These are phyloP conservation scores for Ogataea trehaloabstinens DNA, from an alignment of 805 yeast species.

Conservation along the genomic window DNA sequence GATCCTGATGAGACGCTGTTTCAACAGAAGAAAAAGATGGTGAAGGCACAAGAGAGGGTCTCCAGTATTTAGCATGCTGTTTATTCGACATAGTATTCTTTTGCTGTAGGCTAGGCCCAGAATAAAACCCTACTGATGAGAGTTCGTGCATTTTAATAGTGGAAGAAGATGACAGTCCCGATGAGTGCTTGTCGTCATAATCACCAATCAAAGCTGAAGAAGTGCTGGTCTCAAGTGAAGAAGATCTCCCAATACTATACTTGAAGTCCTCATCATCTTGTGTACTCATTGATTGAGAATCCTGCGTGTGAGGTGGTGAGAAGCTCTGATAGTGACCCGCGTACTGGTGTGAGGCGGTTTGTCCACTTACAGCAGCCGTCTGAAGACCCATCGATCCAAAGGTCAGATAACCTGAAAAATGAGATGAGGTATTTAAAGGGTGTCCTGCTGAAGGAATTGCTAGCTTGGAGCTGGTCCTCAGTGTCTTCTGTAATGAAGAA, in stretches of 20 bases:
- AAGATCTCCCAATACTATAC: conserved; percentile 28
- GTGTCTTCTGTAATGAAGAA: too few relatives aligned
- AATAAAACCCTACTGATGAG: conserved; percentile 20
- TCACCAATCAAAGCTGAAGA: conserved; percentile 22
- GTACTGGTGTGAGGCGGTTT: neutral
- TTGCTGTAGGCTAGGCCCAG: conserved; percentile 30
- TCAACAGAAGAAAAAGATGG: conserved; percentile 30
- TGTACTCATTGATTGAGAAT: conserved; percentile 32
- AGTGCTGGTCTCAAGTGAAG: conserved; percentile 38
- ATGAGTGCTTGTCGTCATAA: conserved; percentile 1
- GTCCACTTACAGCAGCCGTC: neutral
- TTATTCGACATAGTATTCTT: conserved; percentile 19
- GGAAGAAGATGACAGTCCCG: conserved; percentile 2
- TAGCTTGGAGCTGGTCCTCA: too few relatives aligned
- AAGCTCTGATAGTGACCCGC: conserved; percentile 5
- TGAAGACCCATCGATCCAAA: neutral
- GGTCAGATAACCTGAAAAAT: neutral
- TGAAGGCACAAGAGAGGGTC: conserved; percentile 32
- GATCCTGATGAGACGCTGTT: neutral
- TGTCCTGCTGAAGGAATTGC: too few relatives aligned
- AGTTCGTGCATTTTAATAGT: conserved; percentile 15
- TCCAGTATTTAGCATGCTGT: conserved; percentile 29
- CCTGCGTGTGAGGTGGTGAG: conserved; percentile 27
- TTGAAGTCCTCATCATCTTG: conserved; percentile 36
- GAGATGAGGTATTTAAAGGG: too few relatives aligned